Percentiles rank a stretch among this genome's conserved stretches.
Evolutionary conservation across 805 yeast species (phyloP).

Genomic region (Pichia membranifaciens): DNA sequence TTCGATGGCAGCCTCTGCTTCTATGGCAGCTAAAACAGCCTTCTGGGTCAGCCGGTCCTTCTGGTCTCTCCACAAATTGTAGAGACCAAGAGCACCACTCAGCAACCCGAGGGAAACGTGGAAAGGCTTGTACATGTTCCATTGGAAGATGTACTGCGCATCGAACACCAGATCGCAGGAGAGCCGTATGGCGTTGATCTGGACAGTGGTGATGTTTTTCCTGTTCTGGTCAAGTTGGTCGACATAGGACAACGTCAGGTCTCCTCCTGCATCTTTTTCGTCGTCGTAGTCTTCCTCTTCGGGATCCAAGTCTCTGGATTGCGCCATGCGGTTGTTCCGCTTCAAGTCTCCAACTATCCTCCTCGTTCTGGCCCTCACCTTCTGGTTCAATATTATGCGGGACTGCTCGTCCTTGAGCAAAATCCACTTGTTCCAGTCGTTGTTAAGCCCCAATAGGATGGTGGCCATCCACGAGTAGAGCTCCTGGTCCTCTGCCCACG

Average conservation of each 20-base stretch:
- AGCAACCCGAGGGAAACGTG: constrained; percentile 30
- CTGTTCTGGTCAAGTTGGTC: constrained; percentile 15
- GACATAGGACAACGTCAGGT: background rate
- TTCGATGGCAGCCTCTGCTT: background rate
- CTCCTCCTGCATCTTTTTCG: constrained; percentile 2
- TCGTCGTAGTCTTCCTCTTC: constrained; percentile 7
- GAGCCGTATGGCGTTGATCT: constrained; percentile 38
- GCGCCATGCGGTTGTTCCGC: background rate
- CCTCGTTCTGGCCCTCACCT: constrained; percentile 53
- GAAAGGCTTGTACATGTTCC: constrained; percentile 28
- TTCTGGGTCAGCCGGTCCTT: constrained; percentile 17
- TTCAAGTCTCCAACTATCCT: constrained; percentile 18
- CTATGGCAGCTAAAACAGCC: background rate
- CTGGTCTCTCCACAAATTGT: constrained; percentile 28
- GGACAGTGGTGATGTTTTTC: constrained; percentile 29
- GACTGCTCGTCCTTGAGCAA: constrained; percentile 43
- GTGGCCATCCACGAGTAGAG: constrained; percentile 65
- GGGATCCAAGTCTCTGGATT: background rate
- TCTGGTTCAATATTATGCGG: constrained; percentile 50
- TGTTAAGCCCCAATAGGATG: constrained; percentile 51
- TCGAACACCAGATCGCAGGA: constrained; percentile 44
- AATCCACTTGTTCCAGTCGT: constrained; percentile 40
- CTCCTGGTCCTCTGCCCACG: constrained; percentile 43
- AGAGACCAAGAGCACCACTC: constrained; percentile 29
- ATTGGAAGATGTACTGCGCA: constrained; percentile 39